These are phyloP conservation scores for Ilyonectria mors-panacis DNA, from an alignment of 2,329 filamentous ascomycete genomes.

Conservation along the genomic window DNA sequence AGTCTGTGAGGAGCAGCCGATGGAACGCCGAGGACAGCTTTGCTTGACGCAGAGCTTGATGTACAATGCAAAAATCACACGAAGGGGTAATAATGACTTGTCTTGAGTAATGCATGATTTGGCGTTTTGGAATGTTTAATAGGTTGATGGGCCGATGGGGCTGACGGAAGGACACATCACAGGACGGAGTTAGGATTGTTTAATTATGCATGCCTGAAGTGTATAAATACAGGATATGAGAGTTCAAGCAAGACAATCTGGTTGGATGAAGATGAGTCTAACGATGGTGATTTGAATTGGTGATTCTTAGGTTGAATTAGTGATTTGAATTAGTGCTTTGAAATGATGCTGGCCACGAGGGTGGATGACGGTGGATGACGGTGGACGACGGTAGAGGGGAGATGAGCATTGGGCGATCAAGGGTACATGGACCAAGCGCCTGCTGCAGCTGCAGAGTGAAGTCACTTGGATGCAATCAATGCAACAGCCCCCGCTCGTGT, in stretches of 20 bases:
- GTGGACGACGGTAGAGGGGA: slow-evolving; percentile 10
- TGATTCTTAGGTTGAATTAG: no score
- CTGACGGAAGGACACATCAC: slow-evolving; percentile 1
- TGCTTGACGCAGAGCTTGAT: slow-evolving; percentile 50
- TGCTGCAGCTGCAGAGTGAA: slow-evolving; percentile 44
- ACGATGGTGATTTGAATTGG: not conserved
- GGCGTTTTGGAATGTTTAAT: slow-evolving; percentile 45
- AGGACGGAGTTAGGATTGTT: slow-evolving; percentile 16
- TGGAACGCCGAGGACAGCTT: slow-evolving; percentile 62
- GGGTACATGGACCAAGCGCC: slow-evolving; percentile 40
- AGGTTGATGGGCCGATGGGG: slow-evolving; percentile 13
- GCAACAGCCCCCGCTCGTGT: slow-evolving; percentile 26
- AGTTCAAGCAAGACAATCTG: not conserved
- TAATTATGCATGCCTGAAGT: slow-evolving; percentile 39
- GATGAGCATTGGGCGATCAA: slow-evolving; percentile 32
- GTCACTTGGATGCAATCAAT: slow-evolving; percentile 43
- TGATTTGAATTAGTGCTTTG: no score
- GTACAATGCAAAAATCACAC: slow-evolving; percentile 17
- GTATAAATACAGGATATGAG: slow-evolving; percentile 41
- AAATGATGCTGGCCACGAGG: not conserved
- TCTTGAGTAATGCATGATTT: slow-evolving; percentile 39
- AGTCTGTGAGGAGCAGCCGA: slow-evolving; percentile 50
- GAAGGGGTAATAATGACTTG: slow-evolving; percentile 30
- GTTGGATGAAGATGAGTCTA: slow-evolving; percentile 7
- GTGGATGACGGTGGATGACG: slow-evolving; percentile 25